phyloP scores from a whole-genome alignment of 345 rosid genomes.

The Jatropha curcas region DNA sequence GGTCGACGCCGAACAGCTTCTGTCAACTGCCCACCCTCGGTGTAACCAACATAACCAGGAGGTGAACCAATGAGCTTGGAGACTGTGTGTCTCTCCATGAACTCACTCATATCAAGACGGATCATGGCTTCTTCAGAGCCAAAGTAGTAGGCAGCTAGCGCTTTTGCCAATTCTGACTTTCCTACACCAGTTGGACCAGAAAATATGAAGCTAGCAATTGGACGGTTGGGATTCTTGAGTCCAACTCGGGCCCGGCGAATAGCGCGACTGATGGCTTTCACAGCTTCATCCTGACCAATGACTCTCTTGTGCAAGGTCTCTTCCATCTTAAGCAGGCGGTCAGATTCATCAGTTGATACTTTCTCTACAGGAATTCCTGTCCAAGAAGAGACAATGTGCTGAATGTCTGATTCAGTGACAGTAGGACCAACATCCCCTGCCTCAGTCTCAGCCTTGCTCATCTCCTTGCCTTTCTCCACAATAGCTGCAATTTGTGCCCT shows the following conservation, averaged over 20 bases:
- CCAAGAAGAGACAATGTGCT: conserved; percentile 92
- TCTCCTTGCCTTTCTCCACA: conserved; percentile 86
- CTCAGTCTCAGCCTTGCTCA: conserved; percentile 91
- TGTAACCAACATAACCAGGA: conserved; percentile 97
- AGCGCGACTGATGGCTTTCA: conserved; percentile 89
- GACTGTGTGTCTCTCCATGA: conserved; percentile 97
- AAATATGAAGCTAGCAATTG: conserved; percentile 97
- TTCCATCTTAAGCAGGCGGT: conserved; percentile 93
- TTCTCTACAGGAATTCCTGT: conserved; percentile 99
- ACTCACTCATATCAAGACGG: conserved; percentile 98
- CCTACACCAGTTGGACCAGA: conserved; percentile 99
- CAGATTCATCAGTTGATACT: conserved; percentile 93
- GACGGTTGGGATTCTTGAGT: conserved; percentile 90
- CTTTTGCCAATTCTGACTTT: conserved; percentile 94
- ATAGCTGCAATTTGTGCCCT: conserved; percentile 84
- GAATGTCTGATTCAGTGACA: conserved; percentile 86
- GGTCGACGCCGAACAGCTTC: conserved; percentile 98
- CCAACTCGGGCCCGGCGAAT: conserved; percentile 99
- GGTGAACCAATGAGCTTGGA: conserved; percentile 98
- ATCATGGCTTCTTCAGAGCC: conserved; percentile 99
- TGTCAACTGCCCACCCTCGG: conserved; percentile 95
- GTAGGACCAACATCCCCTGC: conserved; percentile 82
- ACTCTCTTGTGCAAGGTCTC: conserved; percentile 89
- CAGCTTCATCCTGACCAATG: conserved; percentile 99
- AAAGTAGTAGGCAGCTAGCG: conserved; percentile 90